Evolutionary conservation across 176 grass and related monocot species (phyloP).

Genomic region (Phyllostachys edulis): DNA sequence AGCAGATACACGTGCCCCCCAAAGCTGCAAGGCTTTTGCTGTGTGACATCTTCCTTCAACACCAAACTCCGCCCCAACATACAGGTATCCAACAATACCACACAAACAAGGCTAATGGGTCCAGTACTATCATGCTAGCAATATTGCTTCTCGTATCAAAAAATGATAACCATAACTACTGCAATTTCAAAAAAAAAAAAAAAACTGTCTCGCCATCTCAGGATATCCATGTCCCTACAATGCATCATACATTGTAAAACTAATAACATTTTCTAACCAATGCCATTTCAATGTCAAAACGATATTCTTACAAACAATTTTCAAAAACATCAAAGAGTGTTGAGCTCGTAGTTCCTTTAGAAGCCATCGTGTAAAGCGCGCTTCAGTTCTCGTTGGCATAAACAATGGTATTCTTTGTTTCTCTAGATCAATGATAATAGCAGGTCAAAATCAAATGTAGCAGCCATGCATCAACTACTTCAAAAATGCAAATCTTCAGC

Average conservation of each 20-base stretch:
- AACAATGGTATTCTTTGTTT: background rate
- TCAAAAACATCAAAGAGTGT: background rate
- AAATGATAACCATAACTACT: background rate
- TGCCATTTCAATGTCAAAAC: background rate
- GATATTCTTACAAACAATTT: conserved; percentile 5
- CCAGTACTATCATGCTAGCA: background rate
- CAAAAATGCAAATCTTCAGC: background rate
- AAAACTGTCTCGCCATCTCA: background rate
- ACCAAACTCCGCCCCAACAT: background rate
- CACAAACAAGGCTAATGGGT: background rate
- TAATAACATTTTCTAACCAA: background rate
- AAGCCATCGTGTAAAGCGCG: background rate
- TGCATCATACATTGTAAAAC: background rate
- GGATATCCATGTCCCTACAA: background rate
- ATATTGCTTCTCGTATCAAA: background rate
- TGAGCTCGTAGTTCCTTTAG: background rate
- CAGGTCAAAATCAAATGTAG: conserved; percentile 24
- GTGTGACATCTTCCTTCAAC: background rate
- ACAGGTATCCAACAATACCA: background rate
- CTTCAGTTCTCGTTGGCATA: background rate
- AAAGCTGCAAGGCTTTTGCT: background rate
- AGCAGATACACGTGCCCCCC: background rate
- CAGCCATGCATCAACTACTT: background rate
- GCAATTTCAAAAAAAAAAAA: background rate
- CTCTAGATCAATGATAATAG: background rate